Base-by-base conservation (phyloP, 257 asterid species). In the Echium plantagineum region DNA sequence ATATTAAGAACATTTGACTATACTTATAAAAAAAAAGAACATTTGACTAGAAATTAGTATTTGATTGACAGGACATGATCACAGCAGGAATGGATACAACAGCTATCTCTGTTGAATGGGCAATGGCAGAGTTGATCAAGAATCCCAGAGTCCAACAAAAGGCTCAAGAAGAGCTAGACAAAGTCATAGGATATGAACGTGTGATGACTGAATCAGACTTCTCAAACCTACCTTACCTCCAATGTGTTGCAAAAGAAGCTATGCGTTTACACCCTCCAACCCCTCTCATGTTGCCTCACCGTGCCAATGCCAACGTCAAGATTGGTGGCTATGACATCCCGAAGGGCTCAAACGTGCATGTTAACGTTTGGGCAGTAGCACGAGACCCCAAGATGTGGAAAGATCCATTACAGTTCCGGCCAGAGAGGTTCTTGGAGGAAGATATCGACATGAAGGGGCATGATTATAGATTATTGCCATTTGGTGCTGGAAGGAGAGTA, bases 401-500 rank as follows among this genome's bases (percentile, higher is more conserved):
- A 38, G 68, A 77, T 0, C 86, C 94, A 0, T 52, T 52, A 1
- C 82, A 77, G 31, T 84, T 84, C 20, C 5, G 71, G 13, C 94
- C 94, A 0, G 83, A 75, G 26, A 77, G 94, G 42, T 84, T 84
- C 21, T 12, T 75, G 0, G 81, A 81, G 3, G 78, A 59, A 49
- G 52, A 12, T 3, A 74, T 83, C 15, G 90, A 83, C 57, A 80
- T 80, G 0, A 83, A 73, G 78, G 90, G 90, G 0, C 84, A 80
- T 0, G 75, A 77, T 63, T 83, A 72, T 15, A 80, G 76, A 83
- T 72, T 83, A 1, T 22, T 83, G 64, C 90, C 90, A 2, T 83
- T 83, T 15, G 90, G 86, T 46, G 72, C 90, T 67, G 90, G 90
- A 1, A 72, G 90, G 4, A 80, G 90, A 21, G 78, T 80, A 78